Evolutionary conservation across 495 filamentous ascomycete species (phyloP), one percentile per base, ranked within the genome.

Genomic region (Penicillium maclennaniae): DNA sequence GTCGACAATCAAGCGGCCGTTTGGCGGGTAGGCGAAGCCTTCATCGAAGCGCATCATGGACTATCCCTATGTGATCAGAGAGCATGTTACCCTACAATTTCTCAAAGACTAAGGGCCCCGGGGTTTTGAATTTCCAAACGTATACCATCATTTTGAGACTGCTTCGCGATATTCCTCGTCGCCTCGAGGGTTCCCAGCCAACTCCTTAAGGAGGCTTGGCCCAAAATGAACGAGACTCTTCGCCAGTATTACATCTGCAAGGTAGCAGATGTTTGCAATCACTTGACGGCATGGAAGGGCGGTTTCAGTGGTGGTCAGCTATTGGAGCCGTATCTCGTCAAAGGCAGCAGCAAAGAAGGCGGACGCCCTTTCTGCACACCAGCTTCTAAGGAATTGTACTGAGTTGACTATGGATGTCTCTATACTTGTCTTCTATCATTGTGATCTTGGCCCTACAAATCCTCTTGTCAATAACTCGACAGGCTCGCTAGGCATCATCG

Each of bases 401-500:
- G 27, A 56, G 43, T 59, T 71, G 21, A 47, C 47, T 46, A 67
- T 71, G 60, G 59, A 71, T 51, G 47, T 55, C 53, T 66, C 68
- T 43, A 49, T 26, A 19, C 49, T 62, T 55, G 58, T 64, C 46
- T 69, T 71, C 42, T 72, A 67, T 55, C 69, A 70, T 58, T 59
- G 50, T 39, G 68, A 72, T 58, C 57, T 72, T 28, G 61, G 67
- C 10, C 69, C 66, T 51, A 54, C 46, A 20, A 72, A 69, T 51
- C 51, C 69, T 46, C 54, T 72, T 52, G 58, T 70, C 17, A 55
- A 69, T 43, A 17, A 25, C 6, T 49, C 47, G 15, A 61, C 53
- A 21, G 55, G 63, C 25, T 59, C 50, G 16, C 48, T 70, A 20
- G 55, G 65, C 23, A 69, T 70, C 48, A 70, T 71, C 37, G 65